These are phyloP conservation scores for Brassica carinata DNA, from an alignment of 345 rosid genomes.

Conservation along the genomic window DNA sequence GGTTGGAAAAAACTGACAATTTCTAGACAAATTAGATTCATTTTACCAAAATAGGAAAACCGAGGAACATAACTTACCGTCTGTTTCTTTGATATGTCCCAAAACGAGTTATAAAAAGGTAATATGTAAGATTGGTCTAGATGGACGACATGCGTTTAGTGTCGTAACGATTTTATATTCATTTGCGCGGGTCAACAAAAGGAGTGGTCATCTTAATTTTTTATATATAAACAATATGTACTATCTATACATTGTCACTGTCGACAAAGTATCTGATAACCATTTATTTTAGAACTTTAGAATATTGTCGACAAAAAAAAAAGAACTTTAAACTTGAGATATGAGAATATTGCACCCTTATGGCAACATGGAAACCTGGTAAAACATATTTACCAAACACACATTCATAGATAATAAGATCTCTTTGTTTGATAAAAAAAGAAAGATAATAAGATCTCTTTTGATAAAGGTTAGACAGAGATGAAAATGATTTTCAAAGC, in stretches of 20 bases:
- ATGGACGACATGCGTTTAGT: neutral
- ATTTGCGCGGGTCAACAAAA: conserved; percentile 2
- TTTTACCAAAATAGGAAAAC: conserved; percentile 14
- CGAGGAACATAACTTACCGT: neutral
- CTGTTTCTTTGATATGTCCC: neutral
- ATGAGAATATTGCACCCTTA: neutral
- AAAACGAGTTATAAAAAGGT: neutral
- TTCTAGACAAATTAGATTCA: neutral
- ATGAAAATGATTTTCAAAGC: neutral
- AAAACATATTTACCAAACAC: neutral
- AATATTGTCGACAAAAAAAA: no score
- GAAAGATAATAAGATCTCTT: neutral
- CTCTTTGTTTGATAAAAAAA: no score
- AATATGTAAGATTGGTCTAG: neutral
- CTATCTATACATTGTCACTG: no score
- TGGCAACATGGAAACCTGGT: neutral
- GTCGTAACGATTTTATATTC: neutral
- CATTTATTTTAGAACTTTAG: neutral
- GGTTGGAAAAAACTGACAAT: no score
- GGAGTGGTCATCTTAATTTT: neutral
- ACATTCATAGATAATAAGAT: neutral
- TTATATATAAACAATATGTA: no score
- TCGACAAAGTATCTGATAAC: no score
- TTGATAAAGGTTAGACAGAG: neutral
- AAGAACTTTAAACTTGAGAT: neutral